A percentile compares a stretch with the other conserved stretches of the same genome.
These are phyloP conservation scores for Corylus americana DNA, from an alignment of 306 rosid species.

Conservation along the genomic window DNA sequence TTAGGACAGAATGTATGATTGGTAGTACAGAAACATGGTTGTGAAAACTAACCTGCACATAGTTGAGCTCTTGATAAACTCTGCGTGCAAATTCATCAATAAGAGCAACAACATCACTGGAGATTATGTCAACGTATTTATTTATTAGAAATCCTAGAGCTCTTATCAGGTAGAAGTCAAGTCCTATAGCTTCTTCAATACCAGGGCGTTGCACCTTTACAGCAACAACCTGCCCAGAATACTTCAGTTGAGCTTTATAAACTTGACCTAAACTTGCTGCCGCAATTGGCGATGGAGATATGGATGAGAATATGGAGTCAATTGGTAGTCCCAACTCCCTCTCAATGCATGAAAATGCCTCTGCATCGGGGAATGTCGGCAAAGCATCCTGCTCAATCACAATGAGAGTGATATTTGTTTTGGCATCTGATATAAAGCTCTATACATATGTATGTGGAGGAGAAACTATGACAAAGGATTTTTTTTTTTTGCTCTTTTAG, in stretches of 20 bases:
- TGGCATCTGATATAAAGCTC: slow-evolving; percentile 20
- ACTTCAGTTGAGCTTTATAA: slow-evolving; percentile 73
- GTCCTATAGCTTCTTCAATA: slow-evolving; percentile 87
- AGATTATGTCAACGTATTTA: slow-evolving; percentile 73
- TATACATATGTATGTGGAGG: slow-evolving; percentile 10
- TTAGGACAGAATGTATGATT: slow-evolving; percentile 8
- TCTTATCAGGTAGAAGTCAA: slow-evolving; percentile 87
- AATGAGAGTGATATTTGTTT: slow-evolving; percentile 23
- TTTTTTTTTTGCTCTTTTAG: too few species aligned
- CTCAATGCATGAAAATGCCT: slow-evolving; percentile 89
- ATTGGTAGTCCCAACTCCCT: slow-evolving; percentile 69
- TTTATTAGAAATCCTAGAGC: slow-evolving; percentile 73
- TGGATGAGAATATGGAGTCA: slow-evolving; percentile 67
- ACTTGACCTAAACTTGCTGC: slow-evolving; percentile 99
- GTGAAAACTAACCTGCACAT: slow-evolving; percentile 78
- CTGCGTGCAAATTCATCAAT: slow-evolving; percentile 88
- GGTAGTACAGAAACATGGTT: not conserved
- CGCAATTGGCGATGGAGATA: slow-evolving; percentile 82
- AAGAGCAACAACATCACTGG: slow-evolving; percentile 84
- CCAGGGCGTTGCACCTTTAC: slow-evolving; percentile 96
- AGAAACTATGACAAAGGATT: slow-evolving; percentile 3
- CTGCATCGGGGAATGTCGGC: slow-evolving; percentile 82
- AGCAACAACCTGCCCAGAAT: slow-evolving; percentile 72
- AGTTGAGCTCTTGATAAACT: slow-evolving; percentile 97
- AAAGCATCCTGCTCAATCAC: slow-evolving; percentile 72